A percentile compares a stretch with the other conserved stretches of the same genome.
phyloP scores from a whole-genome alignment of 2,329 filamentous ascomycete genomes.

The Talaromyces islandicus region DNA sequence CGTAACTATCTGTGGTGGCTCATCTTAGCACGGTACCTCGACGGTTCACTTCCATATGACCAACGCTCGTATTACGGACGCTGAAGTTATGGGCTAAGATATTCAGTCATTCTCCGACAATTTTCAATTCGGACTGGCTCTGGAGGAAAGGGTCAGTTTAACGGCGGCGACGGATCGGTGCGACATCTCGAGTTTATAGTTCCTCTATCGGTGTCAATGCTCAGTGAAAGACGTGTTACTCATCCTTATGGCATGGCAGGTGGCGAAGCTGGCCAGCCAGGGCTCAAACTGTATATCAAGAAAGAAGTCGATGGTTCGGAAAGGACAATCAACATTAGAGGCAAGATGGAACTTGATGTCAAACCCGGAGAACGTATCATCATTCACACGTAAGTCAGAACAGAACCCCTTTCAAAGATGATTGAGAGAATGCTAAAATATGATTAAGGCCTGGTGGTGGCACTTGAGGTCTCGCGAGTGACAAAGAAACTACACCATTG shows the following conservation, averaged over 20 bases:
- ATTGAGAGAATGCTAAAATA: not conserved
- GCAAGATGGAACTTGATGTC: constrained; percentile 16
- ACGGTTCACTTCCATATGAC: constrained; percentile 85
- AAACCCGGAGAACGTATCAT: constrained; percentile 7
- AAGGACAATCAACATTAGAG: constrained; percentile 16
- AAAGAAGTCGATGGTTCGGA: constrained; percentile 12
- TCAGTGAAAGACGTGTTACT: constrained; percentile 17
- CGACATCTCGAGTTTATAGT: constrained; percentile 6
- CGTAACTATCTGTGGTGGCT: constrained; percentile 78
- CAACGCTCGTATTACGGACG: constrained; percentile 78
- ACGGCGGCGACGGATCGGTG: constrained; percentile 7
- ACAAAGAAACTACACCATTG: not conserved
- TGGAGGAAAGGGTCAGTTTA: constrained; percentile 7
- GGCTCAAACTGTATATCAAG: constrained; percentile 8
- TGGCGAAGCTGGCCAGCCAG: constrained; percentile 5
- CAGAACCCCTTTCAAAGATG: not conserved
- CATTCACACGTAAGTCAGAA: constrained; percentile 5
- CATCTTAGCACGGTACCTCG: constrained; percentile 67
- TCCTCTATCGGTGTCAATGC: constrained; percentile 15
- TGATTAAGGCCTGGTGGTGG: constrained; percentile 6
- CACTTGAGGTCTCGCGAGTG: not conserved
- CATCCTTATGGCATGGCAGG: constrained; percentile 10
- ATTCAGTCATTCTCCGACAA: constrained; percentile 7
- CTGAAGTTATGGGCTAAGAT: constrained; percentile 25
- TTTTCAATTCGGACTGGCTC: constrained; percentile 7